Conservation (phyloP, 2,329 filamentous ascomycete species). For the Cryoendolithus antarcticus region DNA sequence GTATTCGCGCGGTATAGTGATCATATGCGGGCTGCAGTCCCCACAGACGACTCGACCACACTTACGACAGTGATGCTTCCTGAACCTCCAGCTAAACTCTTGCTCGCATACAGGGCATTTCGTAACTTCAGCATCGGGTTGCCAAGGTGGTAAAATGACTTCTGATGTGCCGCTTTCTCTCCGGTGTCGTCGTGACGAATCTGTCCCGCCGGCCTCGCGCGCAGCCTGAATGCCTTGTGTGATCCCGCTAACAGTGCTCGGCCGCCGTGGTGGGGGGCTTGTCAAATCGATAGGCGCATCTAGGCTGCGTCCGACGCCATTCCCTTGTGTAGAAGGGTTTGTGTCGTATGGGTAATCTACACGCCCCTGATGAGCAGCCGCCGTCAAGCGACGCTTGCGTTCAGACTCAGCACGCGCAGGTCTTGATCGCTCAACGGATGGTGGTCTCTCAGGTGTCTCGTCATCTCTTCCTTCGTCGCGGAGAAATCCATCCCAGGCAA, state of each 20-base stretch:
- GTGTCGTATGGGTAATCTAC: constrained; percentile 11
- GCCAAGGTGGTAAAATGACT: constrained; percentile 63
- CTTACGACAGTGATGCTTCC: constrained; percentile 93
- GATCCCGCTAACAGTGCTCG: not conserved
- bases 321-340: constrained; percentile 3
- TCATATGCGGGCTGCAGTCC: constrained; percentile 81
- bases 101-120: constrained; percentile 73
- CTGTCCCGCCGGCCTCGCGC: constrained; percentile 2
- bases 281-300: constrained; percentile 16
- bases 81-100: constrained; percentile 70
- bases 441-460: no score
- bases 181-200: not conserved
- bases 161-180: constrained; percentile 1
- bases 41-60: constrained; percentile 87
- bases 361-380: constrained; percentile 10
- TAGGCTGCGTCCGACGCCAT: constrained; percentile 6
- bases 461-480: no score
- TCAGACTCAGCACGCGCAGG: constrained; percentile 7
- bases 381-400: constrained; percentile 17
- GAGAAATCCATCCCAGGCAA: no score
- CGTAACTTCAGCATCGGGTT: constrained; percentile 71
- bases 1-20: constrained; percentile 86
- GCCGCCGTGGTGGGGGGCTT: constrained; percentile 7
- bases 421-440: not conserved
- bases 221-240: constrained; percentile 1